phyloP scores from a whole-genome alignment of 768 basidiomycete species.

The Cubamyces sp. region DNA sequence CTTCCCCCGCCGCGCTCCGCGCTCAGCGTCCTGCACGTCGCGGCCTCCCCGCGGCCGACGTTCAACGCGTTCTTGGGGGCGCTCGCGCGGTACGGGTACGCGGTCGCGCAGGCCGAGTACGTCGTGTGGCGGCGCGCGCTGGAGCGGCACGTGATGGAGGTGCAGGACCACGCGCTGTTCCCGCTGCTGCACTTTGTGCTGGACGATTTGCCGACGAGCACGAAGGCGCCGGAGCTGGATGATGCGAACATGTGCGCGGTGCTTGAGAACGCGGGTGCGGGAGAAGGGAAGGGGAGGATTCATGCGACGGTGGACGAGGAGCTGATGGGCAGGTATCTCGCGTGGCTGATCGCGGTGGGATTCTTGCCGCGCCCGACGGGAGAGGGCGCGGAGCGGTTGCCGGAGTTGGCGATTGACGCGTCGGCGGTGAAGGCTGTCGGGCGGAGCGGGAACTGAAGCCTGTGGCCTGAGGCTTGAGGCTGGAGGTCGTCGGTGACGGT shows the following conservation, averaged over 20 bases:
- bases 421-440: slow-evolving; percentile 63
- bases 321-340: slow-evolving; percentile 85
- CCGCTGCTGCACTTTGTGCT: slow-evolving; percentile 96
- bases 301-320: slow-evolving; percentile 71
- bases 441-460: slow-evolving; percentile 54
- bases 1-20: slow-evolving; percentile 40
- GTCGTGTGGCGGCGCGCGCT: slow-evolving; percentile 88
- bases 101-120: slow-evolving; percentile 81
- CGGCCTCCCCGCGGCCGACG: slow-evolving; percentile 83
- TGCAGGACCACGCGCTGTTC: slow-evolving; percentile 96
- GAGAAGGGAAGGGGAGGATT: slow-evolving; percentile 33
- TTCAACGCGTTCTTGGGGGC: slow-evolving; percentile 86
- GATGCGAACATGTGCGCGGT: slow-evolving; percentile 81
- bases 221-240: slow-evolving; percentile 90
- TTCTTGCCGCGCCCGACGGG: slow-evolving; percentile 70
- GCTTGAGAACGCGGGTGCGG: slow-evolving; percentile 46
- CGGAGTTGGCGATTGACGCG: slow-evolving; percentile 42
- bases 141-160: slow-evolving; percentile 93
- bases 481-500: neutral
- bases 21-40: slow-evolving; percentile 78
- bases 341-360: slow-evolving; percentile 87
- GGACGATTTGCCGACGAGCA: slow-evolving; percentile 96
- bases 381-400: slow-evolving; percentile 45
- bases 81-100: slow-evolving; percentile 79
- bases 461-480: neutral